Conservation (phyloP, 176 grass and related monocot species). For the Chrysopogon serrulatus region DNA sequence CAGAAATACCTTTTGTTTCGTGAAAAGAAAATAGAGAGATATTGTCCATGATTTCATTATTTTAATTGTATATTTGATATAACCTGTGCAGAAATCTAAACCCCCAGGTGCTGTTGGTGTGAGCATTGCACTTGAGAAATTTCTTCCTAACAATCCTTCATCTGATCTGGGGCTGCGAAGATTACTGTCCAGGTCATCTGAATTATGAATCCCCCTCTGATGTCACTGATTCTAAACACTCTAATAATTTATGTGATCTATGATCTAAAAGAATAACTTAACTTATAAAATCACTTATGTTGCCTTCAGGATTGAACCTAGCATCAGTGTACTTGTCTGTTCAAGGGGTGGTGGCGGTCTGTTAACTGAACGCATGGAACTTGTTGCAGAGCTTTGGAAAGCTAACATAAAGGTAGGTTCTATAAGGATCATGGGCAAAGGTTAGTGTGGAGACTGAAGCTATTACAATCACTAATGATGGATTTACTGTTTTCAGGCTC, state of each 20-base stretch:
- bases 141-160: constrained; percentile 70
- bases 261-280: background rate
- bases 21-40: background rate
- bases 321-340: constrained; percentile 86
- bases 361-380: constrained; percentile 75
- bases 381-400: constrained; percentile 87
- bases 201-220: background rate
- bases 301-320: constrained; percentile 61
- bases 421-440: background rate
- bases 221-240: background rate
- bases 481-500: constrained; percentile 56
- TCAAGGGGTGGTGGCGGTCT: constrained; percentile 91
- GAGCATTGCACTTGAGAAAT: constrained; percentile 94
- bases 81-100: constrained; percentile 63
- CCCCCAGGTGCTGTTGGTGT: constrained; percentile 86
- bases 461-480: constrained; percentile 1
- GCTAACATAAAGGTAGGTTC: constrained; percentile 83
- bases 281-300: background rate
- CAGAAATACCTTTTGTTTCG: background rate
- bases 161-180: constrained; percentile 70
- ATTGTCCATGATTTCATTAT: background rate
- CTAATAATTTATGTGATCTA: background rate
- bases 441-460: background rate
- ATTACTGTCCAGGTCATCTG: constrained; percentile 36
- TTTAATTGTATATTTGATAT: constrained; percentile 28